Conservation (phyloP, 2,329 filamentous ascomycete species). For the Colletotrichum sp. region DNA sequence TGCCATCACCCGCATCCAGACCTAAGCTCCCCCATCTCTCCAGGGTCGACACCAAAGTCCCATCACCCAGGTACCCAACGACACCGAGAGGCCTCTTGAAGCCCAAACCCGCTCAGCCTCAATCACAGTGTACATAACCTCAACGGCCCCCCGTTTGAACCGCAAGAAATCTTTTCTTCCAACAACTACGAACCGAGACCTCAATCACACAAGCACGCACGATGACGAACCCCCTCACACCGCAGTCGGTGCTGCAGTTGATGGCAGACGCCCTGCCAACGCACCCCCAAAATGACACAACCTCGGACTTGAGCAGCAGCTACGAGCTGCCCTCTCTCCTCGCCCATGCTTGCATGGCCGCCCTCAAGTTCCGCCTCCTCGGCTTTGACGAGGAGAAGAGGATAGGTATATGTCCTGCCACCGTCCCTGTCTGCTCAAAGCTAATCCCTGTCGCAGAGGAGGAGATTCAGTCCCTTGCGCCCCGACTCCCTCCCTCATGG, state of each 20-base stretch:
- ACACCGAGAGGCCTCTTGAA: neutral
- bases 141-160: neutral
- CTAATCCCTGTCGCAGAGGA: constrained; percentile 48
- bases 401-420: constrained; percentile 56
- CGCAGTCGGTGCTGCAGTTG: constrained; percentile 52
- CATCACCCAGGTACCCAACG: neutral
- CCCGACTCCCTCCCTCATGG: constrained; percentile 78
- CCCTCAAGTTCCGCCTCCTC: constrained; percentile 79
- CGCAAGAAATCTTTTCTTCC: neutral
- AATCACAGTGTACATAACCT: neutral
- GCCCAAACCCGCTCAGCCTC: neutral
- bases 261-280: constrained; percentile 67
- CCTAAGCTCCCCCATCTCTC: neutral
- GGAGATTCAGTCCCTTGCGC: constrained; percentile 61
- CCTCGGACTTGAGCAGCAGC: constrained; percentile 70
- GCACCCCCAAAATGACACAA: constrained; percentile 55
- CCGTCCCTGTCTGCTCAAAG: too few species aligned
- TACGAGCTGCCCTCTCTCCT: constrained; percentile 87
- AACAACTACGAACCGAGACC: neutral
- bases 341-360: constrained; percentile 81
- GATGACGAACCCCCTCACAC: constrained; percentile 41
- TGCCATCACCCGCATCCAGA: neutral
- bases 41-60: neutral
- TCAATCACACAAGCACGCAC: neutral
- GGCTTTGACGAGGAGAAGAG: constrained; percentile 85